Conservation (phyloP, 768 basidiomycete genomes). For the Russula abietina region DNA sequence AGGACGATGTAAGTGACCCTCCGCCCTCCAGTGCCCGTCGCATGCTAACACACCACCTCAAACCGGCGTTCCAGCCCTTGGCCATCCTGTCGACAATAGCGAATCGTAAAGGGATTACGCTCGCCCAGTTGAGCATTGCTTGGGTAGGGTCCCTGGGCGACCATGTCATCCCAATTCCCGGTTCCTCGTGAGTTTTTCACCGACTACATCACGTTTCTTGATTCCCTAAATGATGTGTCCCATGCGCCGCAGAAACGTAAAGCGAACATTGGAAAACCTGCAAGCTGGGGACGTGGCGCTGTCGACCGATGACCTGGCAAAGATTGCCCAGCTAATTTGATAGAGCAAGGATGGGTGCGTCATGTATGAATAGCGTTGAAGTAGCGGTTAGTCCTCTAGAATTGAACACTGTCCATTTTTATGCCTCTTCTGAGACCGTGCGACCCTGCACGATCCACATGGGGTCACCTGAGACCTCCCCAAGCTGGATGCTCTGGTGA, state of each 20-base stretch:
- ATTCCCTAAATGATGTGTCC: background rate
- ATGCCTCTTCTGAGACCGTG: too few species aligned
- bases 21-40: background rate
- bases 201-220: background rate
- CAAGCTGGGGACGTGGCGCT: constrained; percentile 36
- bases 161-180: constrained; percentile 45
- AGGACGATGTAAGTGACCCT: constrained; percentile 31
- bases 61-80: constrained; percentile 36
- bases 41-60: constrained; percentile 21
- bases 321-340: constrained; percentile 33
- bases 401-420: too few species aligned
- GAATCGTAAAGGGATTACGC: constrained; percentile 37
- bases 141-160: constrained; percentile 35
- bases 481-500: too few species aligned
- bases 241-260: constrained; percentile 30
- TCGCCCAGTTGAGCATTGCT: constrained; percentile 37
- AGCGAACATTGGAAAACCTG: constrained; percentile 41
- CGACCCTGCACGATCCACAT: too few species aligned
- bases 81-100: constrained; percentile 39
- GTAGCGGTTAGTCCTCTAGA: too few species aligned
- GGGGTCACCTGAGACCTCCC: too few species aligned
- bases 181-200: constrained; percentile 35
- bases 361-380: too few species aligned
- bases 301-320: constrained; percentile 33
- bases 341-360: too few species aligned